Evolutionary conservation across 2,329 filamentous ascomycete genomes (phyloP), one percentile per base, ranked within the genome.

Genomic region (Claviceps sp.): DNA sequence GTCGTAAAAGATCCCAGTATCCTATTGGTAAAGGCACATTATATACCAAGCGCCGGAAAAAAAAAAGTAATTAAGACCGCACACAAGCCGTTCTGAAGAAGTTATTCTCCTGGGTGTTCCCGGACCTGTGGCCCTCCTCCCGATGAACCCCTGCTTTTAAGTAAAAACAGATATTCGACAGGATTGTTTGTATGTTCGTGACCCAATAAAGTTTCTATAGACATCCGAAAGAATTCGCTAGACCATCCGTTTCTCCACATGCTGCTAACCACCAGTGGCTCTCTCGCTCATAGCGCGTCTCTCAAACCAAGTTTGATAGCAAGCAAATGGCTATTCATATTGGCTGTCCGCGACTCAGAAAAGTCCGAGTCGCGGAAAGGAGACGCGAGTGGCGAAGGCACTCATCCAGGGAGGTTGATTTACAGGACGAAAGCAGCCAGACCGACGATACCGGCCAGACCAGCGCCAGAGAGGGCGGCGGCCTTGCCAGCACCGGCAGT

Each of bases 341-440:
- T 34, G 9, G 9, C 30, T 11, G 8, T 34, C 30, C 30, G 30
- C 30, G 9, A 3, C 30, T 34, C 18, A 42, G n/a, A 13, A 11
- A 13, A 8, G 13, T 5, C n/a, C 38, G 4, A 41, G 18, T 22
- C 8, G 20, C 9, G 3, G 9, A 22, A 13, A 41, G 2, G 1
- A 20, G 20, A 20, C 7, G 4, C 8, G 40, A 20, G 40, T 11
- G 8, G 9, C 40, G 18, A 63, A 61, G 61, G 59, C 59, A 61
- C 59, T 43, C 60, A 62, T 60, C 60, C 63, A 57, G 61, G 61
- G 59, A 58, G 58, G 58, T 60, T 64, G 65, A 71, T 74, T 77
- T 80, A 81, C 71, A 81, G 73, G 63, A 74, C 63, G 66, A 76
- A 70, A 65, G 76, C 78, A 63, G 75, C 78, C 55, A 82, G 65